These are phyloP conservation scores for Sphagnurus paluster DNA, from an alignment of 1,284 basidiomycete genomes.

Conservation along the genomic window DNA sequence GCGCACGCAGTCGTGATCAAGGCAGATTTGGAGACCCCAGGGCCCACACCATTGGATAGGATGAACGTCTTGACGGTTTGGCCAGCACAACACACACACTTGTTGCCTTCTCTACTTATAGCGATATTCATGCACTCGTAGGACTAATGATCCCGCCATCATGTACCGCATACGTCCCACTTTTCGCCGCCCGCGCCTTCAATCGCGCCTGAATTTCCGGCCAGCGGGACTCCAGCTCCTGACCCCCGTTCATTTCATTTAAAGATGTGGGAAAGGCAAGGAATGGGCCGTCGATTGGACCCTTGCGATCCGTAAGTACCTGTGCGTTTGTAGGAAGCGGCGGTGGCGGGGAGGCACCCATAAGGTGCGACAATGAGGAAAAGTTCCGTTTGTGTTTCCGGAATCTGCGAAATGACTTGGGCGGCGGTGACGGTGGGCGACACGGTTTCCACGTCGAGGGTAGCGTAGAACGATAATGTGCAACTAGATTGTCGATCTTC, in stretches of 20 bases:
- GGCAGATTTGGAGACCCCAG: too few species aligned
- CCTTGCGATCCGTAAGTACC: too few species aligned
- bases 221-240: conserved; percentile 5
- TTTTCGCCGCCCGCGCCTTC: conserved; percentile 22
- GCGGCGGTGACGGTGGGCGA: conserved; percentile 20
- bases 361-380: conserved; percentile 1
- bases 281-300: too few species aligned
- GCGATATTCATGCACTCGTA: background rate
- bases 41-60: too few species aligned
- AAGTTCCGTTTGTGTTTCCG: conserved; percentile 11
- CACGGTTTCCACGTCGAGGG: conserved; percentile 18
- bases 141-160: conserved; percentile 19
- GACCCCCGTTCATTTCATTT: too few species aligned
- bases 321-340: conserved; percentile 10
- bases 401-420: conserved; percentile 6
- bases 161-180: conserved; percentile 19
- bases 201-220: conserved; percentile 13
- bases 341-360: conserved; percentile 8
- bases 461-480: conserved; percentile 7
- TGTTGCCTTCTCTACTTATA: background rate
- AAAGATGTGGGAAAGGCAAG: too few species aligned
- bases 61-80: too few species aligned
- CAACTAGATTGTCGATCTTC: background rate
- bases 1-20: too few species aligned
- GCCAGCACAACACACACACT: background rate